phyloP scores from a whole-genome alignment of 345 rosid genomes.

The Linum lewisii region DNA sequence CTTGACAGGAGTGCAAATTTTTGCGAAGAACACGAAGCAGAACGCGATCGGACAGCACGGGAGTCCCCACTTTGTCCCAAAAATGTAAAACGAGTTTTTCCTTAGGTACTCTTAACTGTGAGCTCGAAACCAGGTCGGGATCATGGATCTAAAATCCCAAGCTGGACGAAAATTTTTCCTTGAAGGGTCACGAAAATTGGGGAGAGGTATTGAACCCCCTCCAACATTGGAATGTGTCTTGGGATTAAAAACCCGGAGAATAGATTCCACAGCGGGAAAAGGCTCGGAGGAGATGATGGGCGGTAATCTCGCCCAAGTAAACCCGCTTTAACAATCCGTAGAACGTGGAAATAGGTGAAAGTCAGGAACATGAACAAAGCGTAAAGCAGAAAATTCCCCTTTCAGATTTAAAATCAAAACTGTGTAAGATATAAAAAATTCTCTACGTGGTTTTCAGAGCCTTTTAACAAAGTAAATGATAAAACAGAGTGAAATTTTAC shows the following conservation, averaged over 20 bases:
- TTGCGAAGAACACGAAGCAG: constrained; percentile 15
- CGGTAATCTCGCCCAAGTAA: constrained; percentile 12
- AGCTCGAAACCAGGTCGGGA: constrained; percentile 10
- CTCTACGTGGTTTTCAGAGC: too few species aligned
- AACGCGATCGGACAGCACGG: constrained; percentile 15
- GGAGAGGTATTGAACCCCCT: constrained; percentile 21
- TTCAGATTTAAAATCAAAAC: too few species aligned
- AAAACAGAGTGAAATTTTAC: neutral
- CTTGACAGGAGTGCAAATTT: constrained; percentile 20
- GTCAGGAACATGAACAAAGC: constrained; percentile 16
- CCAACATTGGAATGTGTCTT: constrained; percentile 31
- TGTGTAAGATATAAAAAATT: constrained; percentile 2
- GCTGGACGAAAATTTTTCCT: constrained; percentile 23
- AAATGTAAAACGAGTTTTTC: constrained; percentile 25
- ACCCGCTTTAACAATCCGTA: constrained; percentile 20
- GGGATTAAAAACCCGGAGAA: constrained; percentile 29
- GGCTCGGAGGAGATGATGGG: constrained; percentile 6
- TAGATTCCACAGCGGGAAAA: constrained; percentile 17
- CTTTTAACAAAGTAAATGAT: too few species aligned
- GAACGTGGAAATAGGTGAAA: constrained; percentile 18
- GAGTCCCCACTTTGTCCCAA: constrained; percentile 14
- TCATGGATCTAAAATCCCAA: constrained; percentile 10
- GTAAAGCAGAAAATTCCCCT: constrained; percentile 21
- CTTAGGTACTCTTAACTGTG: constrained; percentile 12
- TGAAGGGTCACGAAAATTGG: constrained; percentile 27